Base-by-base conservation (phyloP, 2,329 filamentous ascomycete species). In the Stemphylium lycopersici region DNA sequence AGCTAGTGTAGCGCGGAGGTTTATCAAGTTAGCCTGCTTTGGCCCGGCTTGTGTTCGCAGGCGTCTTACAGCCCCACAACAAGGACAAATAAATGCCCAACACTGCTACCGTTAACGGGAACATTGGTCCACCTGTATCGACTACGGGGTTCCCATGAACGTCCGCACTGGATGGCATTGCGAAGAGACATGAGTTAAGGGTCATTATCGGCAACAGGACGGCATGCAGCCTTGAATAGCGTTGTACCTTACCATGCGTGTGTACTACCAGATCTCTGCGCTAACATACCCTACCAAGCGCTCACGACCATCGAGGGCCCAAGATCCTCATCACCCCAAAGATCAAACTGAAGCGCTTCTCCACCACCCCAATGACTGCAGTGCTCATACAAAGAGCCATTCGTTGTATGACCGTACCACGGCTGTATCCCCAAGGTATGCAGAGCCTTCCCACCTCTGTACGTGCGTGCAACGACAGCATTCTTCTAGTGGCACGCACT, bases 381-480 rank as follows among this genome's bases (percentile, higher is more conserved):
- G 52, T 60, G 49, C 52, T 56, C 33, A 55, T 60, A 43, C 36
- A 37, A 55, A 36, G 44, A 55, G 40, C 60, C 33, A 18, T 55
- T 59, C 45, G 45, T 52, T 54, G 50, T 61, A 56, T 56, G 16
- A 43, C 46, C 29, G 44, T n/a, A n/a, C n/a, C n/a, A n/a, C n/a
- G n/a, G n/a, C n/a, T n/a, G n/a, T n/a, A n/a, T 56, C 53, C 39
- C 55, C 11, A 56, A 50, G 47, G 56, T 54, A 62, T 60, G 49
- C 47, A 51, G 49, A 59, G 32, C 52, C 52, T 58, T 58, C n/a
- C 55, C 39, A 51, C 40, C 52, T 61, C 59, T 57, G 39, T 60
- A n/a, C n/a, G n/a, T n/a, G n/a, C n/a, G 46, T 40, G n/a, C n/a
- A n/a, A n/a, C n/a, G n/a, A n/a, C n/a, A n/a, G n/a, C n/a, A n/a